Evolutionary conservation across 1,284 basidiomycete genomes (phyloP).

Genomic region (Sphaerobolus stellatus): DNA sequence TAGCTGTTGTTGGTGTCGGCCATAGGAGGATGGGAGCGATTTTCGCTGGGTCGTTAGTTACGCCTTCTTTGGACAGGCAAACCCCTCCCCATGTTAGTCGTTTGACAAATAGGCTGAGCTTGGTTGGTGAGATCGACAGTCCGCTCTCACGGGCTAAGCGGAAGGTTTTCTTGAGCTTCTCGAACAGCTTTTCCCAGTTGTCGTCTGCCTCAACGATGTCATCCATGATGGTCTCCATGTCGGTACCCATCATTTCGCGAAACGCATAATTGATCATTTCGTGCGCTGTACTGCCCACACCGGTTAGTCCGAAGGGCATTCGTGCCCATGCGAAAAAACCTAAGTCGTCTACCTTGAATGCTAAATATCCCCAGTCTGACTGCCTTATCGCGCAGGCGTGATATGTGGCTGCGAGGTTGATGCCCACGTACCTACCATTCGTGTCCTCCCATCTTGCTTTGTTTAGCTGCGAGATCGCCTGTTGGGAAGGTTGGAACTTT

Average conservation of each 20-base stretch:
- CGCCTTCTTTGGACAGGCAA: not conserved
- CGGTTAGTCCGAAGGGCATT: constrained; percentile 18
- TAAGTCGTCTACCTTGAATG: constrained; percentile 18
- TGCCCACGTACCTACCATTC: constrained; percentile 10
- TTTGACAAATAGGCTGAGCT: constrained; percentile 11
- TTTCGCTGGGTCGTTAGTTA: not conserved
- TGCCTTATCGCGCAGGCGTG: constrained; percentile 17
- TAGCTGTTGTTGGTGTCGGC: not conserved
- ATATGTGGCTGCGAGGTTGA: constrained; percentile 19
- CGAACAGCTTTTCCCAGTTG: constrained; percentile 5
- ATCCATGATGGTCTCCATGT: constrained; percentile 19
- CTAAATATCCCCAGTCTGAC: constrained; percentile 15
- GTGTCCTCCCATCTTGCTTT: not conserved
- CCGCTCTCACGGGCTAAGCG: not conserved
- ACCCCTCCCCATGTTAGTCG: constrained; percentile 18
- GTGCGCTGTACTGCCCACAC: constrained; percentile 19
- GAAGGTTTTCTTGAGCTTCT: not conserved
- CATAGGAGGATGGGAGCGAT: not conserved
- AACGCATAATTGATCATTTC: constrained; percentile 15
- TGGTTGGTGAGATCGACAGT: constrained; percentile 16
- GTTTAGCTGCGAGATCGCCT: not conserved
- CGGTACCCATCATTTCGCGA: constrained; percentile 15
- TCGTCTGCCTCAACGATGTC: constrained; percentile 14
- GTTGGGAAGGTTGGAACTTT: not conserved
- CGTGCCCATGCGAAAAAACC: constrained; percentile 18